Percentiles rank a stretch among this genome's conserved stretches.
These are phyloP conservation scores for Pichia rugopelliculosa DNA, from an alignment of 805 yeast genomes.

Conservation along the genomic window DNA sequence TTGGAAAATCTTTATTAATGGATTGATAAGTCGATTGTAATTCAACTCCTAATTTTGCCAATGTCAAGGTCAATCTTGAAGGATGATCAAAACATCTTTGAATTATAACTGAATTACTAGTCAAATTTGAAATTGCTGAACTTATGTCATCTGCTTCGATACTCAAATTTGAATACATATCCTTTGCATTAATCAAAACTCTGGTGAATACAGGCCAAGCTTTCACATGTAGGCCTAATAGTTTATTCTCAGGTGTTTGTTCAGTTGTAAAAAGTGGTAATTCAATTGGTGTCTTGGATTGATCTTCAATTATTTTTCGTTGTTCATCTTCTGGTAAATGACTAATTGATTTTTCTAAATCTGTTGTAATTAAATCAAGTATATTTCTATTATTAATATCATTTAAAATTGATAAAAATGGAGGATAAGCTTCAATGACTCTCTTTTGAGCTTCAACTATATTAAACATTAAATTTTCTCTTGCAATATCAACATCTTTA, in stretches of 20 bases:
- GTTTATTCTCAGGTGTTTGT: conserved; percentile 17
- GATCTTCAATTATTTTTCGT: conserved; percentile 10
- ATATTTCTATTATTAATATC: conserved; percentile 14
- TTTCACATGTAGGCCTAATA: conserved; percentile 17
- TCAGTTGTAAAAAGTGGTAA: conserved; percentile 18
- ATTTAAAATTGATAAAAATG: conserved; percentile 19
- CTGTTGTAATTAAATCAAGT: conserved; percentile 9
- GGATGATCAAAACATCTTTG: conserved; percentile 18
- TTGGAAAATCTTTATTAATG: conserved; percentile 9
- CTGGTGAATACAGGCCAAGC: conserved; percentile 26
- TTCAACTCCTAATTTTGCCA: conserved; percentile 17
- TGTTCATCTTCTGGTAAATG: conserved; percentile 5
- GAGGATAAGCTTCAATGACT: conserved; percentile 21
- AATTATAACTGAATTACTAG: conserved; percentile 14
- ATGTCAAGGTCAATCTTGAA: conserved; percentile 13
- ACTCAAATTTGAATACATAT: conserved; percentile 20
- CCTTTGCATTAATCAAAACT: conserved; percentile 20
- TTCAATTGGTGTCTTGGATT: conserved; percentile 14
- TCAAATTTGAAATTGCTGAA: conserved; percentile 17
- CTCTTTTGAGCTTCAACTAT: conserved; percentile 21
- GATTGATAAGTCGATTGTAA: conserved; percentile 14
- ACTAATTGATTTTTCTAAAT: conserved; percentile 9
- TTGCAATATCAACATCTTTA: conserved; percentile 17
- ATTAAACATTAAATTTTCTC: conserved; percentile 15
- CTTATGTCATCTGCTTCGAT: conserved; percentile 19